phyloP scores from a whole-genome alignment of 306 rosid genomes.

The Acacia acuminata region DNA sequence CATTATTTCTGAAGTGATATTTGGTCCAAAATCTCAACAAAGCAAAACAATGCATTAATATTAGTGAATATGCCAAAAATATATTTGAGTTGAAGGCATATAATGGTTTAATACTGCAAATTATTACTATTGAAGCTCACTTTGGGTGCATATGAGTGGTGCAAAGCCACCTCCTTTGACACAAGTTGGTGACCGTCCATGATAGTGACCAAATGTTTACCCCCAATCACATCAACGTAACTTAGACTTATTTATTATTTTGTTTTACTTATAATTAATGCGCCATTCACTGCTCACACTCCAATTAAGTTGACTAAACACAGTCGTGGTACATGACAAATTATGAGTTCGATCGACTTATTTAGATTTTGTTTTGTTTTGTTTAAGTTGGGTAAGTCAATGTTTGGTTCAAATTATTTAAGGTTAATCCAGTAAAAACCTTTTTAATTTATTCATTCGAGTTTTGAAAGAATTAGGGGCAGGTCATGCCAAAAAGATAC shows the following conservation, averaged over 20 bases:
- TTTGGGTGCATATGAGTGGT: not conserved
- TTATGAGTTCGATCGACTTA: not conserved
- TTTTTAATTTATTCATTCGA: too few relatives aligned
- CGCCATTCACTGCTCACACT: not conserved
- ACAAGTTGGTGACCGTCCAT: conserved; percentile 22
- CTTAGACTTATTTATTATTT: not conserved
- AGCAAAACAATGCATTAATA: not conserved
- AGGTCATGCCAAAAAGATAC: not conserved
- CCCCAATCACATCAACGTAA: not conserved
- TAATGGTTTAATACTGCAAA: not conserved
- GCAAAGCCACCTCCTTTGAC: conserved; percentile 6
- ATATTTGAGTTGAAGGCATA: not conserved
- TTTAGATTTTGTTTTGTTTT: not conserved
- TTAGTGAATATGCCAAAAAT: not conserved
- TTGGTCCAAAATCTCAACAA: not conserved
- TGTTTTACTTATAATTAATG: not conserved
- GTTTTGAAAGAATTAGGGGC: not conserved
- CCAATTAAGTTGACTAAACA: not conserved
- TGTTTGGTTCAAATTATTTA: not conserved
- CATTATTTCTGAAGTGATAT: conserved; percentile 1
- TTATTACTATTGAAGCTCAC: conserved; percentile 20
- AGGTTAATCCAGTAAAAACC: not conserved
- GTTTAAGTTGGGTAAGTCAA: not conserved
- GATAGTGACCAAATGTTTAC: not conserved
- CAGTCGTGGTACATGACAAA: not conserved